Percentiles rank a stretch among this genome's conserved stretches.
phyloP scores from a whole-genome alignment of 805 yeast genomes.

The Scheffersomyces lignosus region DNA sequence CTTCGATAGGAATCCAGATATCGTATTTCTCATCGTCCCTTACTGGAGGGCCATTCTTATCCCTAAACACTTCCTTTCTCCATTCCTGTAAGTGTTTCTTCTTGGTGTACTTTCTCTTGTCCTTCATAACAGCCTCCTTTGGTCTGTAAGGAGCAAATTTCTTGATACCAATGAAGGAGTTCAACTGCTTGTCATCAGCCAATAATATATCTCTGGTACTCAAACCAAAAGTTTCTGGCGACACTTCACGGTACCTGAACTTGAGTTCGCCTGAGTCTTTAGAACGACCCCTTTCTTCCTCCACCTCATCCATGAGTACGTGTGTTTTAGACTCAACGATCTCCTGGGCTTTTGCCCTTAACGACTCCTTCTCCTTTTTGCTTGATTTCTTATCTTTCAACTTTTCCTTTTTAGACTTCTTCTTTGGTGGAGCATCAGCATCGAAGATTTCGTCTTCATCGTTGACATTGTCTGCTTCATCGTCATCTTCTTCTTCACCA shows the following conservation, averaged over 20 bases:
- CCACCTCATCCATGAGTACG: conserved; percentile 64
- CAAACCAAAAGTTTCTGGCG: conserved; percentile 90
- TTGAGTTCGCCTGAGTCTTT: conserved; percentile 45
- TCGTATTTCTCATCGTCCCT: conserved; percentile 36
- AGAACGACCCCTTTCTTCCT: conserved; percentile 58
- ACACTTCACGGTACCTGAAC: conserved; percentile 90
- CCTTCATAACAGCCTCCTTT: conserved; percentile 67
- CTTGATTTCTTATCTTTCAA: conserved; percentile 54
- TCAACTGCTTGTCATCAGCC: conserved; percentile 86
- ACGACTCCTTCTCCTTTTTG: conserved; percentile 60
- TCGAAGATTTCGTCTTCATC: conserved; percentile 8
- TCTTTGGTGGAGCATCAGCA: conserved; percentile 26
- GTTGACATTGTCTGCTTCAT: conserved; percentile 7
- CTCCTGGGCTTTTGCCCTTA: conserved; percentile 69
- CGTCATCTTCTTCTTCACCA: conserved; percentile 15
- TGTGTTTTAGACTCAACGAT: conserved; percentile 74
- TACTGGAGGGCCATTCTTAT: conserved; percentile 49
- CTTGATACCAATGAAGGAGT: conserved; percentile 82
- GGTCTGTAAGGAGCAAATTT: conserved; percentile 92
- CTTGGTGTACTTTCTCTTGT: conserved; percentile 81
- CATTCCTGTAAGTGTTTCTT: conserved; percentile 82
- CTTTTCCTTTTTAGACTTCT: conserved; percentile 54
- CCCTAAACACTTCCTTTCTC: conserved; percentile 79
- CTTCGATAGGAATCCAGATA: conserved; percentile 38
- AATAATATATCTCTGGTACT: conserved; percentile 81